These are phyloP conservation scores for Mucor indicus DNA, from an alignment of 371 early-diverging fungal genomes.

Conservation along the genomic window DNA sequence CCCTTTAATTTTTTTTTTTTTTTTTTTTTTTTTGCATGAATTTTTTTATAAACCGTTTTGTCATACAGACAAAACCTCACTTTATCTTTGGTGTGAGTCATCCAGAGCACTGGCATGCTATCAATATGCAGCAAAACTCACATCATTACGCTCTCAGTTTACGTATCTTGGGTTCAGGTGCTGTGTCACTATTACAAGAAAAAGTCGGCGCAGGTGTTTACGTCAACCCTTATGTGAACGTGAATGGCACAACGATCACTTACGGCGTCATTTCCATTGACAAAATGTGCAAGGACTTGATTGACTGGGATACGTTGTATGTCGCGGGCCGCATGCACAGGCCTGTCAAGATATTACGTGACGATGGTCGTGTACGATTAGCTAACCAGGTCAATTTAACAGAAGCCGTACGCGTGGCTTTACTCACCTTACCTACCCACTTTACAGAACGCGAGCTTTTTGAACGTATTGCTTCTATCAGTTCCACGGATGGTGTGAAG, in stretches of 20 bases:
- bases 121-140: slow-evolving; percentile 88
- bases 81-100: slow-evolving; percentile 97
- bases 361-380: slow-evolving; percentile 83
- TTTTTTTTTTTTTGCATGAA: too few relatives aligned
- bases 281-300: slow-evolving; percentile 77
- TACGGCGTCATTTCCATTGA: slow-evolving; percentile 96
- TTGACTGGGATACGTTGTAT: slow-evolving; percentile 94
- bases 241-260: slow-evolving; percentile 85
- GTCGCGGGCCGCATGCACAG: slow-evolving; percentile 97
- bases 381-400: slow-evolving; percentile 86
- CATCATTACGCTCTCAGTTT: slow-evolving; percentile 88
- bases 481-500: slow-evolving; percentile 91
- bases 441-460: slow-evolving; percentile 86
- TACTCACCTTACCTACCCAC: slow-evolving; percentile 78
- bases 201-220: slow-evolving; percentile 90
- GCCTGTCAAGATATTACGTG: slow-evolving; percentile 86
- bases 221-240: slow-evolving; percentile 90
- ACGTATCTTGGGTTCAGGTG: slow-evolving; percentile 64
- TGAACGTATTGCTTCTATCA: slow-evolving; percentile 80
- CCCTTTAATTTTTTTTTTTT: too few relatives aligned
- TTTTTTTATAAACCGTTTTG: too few relatives aligned
- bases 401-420: slow-evolving; percentile 81
- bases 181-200: slow-evolving; percentile 80
- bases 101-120: slow-evolving; percentile 94
- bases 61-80: too few relatives aligned